These are phyloP conservation scores for Lipomyces spencermartinsiae DNA, from an alignment of 805 yeast species.

Conservation along the genomic window DNA sequence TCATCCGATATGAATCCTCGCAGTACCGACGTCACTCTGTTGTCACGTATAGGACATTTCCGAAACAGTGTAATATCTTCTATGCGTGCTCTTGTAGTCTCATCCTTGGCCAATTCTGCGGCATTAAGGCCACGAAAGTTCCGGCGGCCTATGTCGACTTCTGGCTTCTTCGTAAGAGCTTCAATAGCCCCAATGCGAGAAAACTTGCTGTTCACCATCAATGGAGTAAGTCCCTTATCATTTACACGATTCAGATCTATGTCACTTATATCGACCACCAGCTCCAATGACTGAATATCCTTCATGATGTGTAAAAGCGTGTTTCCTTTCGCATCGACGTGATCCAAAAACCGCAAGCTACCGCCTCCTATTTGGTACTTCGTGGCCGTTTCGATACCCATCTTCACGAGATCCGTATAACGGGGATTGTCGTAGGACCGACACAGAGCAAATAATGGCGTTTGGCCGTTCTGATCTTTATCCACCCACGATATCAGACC, in stretches of 20 bases:
- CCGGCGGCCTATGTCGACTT: conserved; percentile 53
- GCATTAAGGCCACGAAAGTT: conserved; percentile 45
- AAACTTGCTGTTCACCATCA: conserved; percentile 73
- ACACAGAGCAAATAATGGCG: conserved; percentile 78
- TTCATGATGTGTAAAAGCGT: conserved; percentile 75
- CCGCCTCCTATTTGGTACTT: conserved; percentile 33
- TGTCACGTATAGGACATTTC: conserved; percentile 27
- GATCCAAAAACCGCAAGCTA: conserved; percentile 53
- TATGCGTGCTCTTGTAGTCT: conserved; percentile 38
- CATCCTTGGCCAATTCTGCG: conserved; percentile 47
- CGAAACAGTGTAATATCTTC: conserved; percentile 38
- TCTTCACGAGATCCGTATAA: conserved; percentile 58
- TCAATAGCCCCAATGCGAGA: conserved; percentile 66
- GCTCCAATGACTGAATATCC: conserved; percentile 51
- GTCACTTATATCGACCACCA: conserved; percentile 50
- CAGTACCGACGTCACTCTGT: conserved; percentile 37
- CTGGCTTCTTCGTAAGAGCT: conserved; percentile 55
- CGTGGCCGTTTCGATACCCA: conserved; percentile 50
- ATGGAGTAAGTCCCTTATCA: conserved; percentile 65
- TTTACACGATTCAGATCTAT: conserved; percentile 68
- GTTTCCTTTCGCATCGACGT: conserved; percentile 75
- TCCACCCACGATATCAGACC: conserved; percentile 68
- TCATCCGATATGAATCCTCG: conserved; percentile 38
- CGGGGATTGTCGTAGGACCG: conserved; percentile 79
- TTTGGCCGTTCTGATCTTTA: conserved; percentile 69